Conservation (phyloP, 1,284 basidiomycete species). For the Pseudomicrostroma phylloplanum region DNA sequence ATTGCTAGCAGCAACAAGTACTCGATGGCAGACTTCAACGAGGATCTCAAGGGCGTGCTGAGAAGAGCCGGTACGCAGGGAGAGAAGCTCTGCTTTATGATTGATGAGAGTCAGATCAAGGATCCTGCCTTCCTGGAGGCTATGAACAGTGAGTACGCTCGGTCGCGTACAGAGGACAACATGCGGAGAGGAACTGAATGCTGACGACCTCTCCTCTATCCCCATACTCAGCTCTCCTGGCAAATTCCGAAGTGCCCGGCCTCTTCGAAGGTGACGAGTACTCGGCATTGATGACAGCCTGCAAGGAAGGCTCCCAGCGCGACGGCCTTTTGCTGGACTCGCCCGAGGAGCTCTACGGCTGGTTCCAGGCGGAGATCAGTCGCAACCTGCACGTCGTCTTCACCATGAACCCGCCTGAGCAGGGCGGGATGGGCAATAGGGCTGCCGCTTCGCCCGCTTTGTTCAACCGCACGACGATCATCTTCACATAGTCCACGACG, state of each 20-base stretch:
- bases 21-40: conserved; percentile 95
- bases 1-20: conserved; percentile 99
- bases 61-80: conserved; percentile 93
- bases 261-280: conserved; percentile 83
- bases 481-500: conserved; percentile 17
- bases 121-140: conserved; percentile 97
- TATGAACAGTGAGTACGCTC: too few species aligned
- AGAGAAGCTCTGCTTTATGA: conserved; percentile 99
- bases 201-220: background rate
- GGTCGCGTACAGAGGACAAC: too few species aligned
- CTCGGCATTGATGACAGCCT: conserved; percentile 91
- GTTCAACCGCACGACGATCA: conserved; percentile 39
- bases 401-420: conserved; percentile 96
- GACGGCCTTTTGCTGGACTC: conserved; percentile 97
- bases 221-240: conserved; percentile 71
- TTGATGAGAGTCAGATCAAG: conserved; percentile 97
- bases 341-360: conserved; percentile 61
- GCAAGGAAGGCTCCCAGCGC: conserved; percentile 95
- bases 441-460: conserved; percentile 81
- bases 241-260: conserved; percentile 98
- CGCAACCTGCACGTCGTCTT: conserved; percentile 39
- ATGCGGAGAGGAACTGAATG: background rate
- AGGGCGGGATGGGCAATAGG: conserved; percentile 72
- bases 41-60: conserved; percentile 87
- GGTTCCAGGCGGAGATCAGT: conserved; percentile 39